Percentiles rank a stretch among this genome's conserved stretches.
These are phyloP conservation scores for Setaria italica DNA, from an alignment of 202 grass and related monocot species.

Conservation along the genomic window DNA sequence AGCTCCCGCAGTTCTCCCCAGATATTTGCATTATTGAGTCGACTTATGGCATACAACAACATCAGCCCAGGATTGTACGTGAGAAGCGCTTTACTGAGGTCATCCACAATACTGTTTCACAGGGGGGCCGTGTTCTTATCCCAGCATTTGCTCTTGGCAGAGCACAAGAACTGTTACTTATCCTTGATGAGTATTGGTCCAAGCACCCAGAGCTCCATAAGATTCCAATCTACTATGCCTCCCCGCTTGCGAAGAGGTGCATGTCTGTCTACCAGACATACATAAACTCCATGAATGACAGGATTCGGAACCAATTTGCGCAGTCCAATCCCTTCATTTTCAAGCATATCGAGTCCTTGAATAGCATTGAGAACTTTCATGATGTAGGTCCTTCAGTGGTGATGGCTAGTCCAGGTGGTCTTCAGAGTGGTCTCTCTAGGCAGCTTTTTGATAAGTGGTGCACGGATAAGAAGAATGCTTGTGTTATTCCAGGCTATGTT, in stretches of 20 bases:
- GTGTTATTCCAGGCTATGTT: constrained; percentile 89
- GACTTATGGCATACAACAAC: constrained; percentile 91
- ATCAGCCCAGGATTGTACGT: constrained; percentile 71
- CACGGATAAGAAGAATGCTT: constrained; percentile 90
- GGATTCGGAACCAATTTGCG: constrained; percentile 90
- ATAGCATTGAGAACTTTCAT: constrained; percentile 92
- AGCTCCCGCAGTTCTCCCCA: constrained; percentile 78
- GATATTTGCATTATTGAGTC: constrained; percentile 97
- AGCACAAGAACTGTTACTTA: constrained; percentile 91
- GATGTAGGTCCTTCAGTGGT: constrained; percentile 94
- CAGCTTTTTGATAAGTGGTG: constrained; percentile 99
- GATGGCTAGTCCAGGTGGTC: constrained; percentile 83
- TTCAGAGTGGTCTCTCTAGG: constrained; percentile 93
- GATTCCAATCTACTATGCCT: constrained; percentile 96
- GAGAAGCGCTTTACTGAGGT: constrained; percentile 94
- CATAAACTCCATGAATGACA: constrained; percentile 98
- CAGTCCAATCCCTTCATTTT: constrained; percentile 94
- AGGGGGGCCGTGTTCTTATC: constrained; percentile 88
- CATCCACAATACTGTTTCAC: constrained; percentile 77
- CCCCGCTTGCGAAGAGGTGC: constrained; percentile 92
- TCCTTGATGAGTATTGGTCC: constrained; percentile 96
- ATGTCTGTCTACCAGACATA: constrained; percentile 99
- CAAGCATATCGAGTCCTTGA: constrained; percentile 86
- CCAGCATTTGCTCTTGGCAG: constrained; percentile 91
- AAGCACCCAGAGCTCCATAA: constrained; percentile 92